Conservation (phyloP, 2,329 filamentous ascomycete species). For the Rhytidhysteron rufulum region DNA sequence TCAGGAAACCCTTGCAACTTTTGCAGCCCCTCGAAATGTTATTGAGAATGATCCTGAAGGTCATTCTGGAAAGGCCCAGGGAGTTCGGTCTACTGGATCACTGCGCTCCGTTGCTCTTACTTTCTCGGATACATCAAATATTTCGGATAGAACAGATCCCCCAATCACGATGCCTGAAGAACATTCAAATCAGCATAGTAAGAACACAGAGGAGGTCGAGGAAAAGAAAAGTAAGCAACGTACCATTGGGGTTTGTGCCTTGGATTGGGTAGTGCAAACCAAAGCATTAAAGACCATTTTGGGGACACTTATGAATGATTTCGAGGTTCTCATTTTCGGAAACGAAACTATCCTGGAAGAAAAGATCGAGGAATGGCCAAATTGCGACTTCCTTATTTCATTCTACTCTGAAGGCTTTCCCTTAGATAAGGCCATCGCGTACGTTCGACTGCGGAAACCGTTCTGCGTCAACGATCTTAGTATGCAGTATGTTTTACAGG, state of each 20-base stretch:
- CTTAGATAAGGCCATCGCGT: slow-evolving; percentile 87
- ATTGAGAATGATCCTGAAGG: background rate
- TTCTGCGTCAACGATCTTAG: slow-evolving; percentile 93
- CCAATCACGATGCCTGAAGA: no score
- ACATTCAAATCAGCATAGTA: no score
- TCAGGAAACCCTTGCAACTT: slow-evolving; percentile 5
- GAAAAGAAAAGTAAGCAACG: no score
- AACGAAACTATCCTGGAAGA: slow-evolving; percentile 96
- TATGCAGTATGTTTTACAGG: slow-evolving; percentile 93
- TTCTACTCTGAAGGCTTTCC: slow-evolving; percentile 96
- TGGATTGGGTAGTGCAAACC: slow-evolving; percentile 88
- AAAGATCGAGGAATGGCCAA: slow-evolving; percentile 89
- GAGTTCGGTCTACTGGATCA: no score
- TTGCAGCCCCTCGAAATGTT: background rate
- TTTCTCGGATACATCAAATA: no score
- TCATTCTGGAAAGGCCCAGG: no score
- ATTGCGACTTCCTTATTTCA: slow-evolving; percentile 88
- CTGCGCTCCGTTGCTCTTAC: no score
- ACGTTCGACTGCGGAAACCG: slow-evolving; percentile 81
- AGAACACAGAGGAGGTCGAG: no score
- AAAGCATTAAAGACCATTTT: slow-evolving; percentile 87
- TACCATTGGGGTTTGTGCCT: slow-evolving; percentile 80
- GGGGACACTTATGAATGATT: slow-evolving; percentile 76
- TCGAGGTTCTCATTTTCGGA: slow-evolving; percentile 91
- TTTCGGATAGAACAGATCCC: no score